phyloP scores from a whole-genome alignment of 805 yeast genomes.

The Yamadazyma paraphyllophila region DNA sequence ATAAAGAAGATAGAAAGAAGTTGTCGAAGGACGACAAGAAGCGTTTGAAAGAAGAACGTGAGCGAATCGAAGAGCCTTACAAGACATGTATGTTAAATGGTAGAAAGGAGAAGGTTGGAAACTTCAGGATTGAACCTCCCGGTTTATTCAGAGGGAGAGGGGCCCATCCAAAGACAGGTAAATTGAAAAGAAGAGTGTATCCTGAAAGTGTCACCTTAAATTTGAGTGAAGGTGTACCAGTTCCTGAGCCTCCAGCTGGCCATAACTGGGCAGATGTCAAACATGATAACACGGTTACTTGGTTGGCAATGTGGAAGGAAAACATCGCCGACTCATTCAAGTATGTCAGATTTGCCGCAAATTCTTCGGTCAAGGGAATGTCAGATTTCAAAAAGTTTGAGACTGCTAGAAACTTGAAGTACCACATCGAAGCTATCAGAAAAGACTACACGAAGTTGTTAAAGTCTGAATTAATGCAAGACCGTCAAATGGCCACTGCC shows the following conservation, averaged over 20 bases:
- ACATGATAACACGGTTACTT: constrained; percentile 86
- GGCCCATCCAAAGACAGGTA: constrained; percentile 95
- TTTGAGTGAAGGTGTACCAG: constrained; percentile 63
- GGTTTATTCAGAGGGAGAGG: constrained; percentile 96
- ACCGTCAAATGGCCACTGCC: constrained; percentile 91
- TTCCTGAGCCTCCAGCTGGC: constrained; percentile 85
- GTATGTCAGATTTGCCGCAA: constrained; percentile 89
- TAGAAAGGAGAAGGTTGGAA: constrained; percentile 87
- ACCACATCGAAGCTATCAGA: constrained; percentile 70
- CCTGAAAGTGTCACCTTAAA: constrained; percentile 91
- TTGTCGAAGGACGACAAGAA: constrained; percentile 75
- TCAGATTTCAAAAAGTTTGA: constrained; percentile 91
- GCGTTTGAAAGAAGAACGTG: constrained; percentile 66
- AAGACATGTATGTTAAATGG: constrained; percentile 83
- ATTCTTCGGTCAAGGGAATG: constrained; percentile 86
- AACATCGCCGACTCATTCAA: constrained; percentile 80
- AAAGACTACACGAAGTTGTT: constrained; percentile 68
- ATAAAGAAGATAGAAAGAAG: constrained; percentile 69
- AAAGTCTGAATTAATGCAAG: constrained; percentile 74
- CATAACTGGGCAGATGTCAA: constrained; percentile 87
- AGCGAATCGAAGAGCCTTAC: constrained; percentile 73
- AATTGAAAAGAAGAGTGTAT: constrained; percentile 74
- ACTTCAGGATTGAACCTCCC: constrained; percentile 94
- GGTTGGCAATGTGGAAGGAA: constrained; percentile 98
- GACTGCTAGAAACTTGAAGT: constrained; percentile 81